phyloP scores from a whole-genome alignment of 208 protist species.

The Willaertia magna region DNA sequence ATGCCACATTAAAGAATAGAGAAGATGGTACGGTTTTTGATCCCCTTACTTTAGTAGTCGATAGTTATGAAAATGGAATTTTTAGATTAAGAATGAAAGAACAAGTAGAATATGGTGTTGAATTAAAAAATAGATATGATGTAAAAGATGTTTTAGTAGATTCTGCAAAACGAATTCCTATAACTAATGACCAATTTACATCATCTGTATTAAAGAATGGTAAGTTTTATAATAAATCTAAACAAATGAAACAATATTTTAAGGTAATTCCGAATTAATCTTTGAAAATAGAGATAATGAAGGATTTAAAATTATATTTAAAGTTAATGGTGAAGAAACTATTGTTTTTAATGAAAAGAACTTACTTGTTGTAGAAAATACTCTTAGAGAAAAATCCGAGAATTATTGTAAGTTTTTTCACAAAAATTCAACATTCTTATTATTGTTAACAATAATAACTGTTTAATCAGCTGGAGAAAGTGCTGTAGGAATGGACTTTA shows the following conservation, averaged over 20 bases:
- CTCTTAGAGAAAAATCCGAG: not conserved
- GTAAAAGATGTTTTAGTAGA: constrained; percentile 18
- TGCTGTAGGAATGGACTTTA: constrained; percentile 48
- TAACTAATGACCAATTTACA: not conserved
- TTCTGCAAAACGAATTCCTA: not conserved
- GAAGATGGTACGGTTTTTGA: not conserved
- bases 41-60: not conserved
- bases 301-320: not conserved
- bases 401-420: not conserved
- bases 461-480: not conserved
- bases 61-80: constrained; percentile 16
- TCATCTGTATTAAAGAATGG: not conserved
- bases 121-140: constrained; percentile 8
- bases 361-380: not conserved
- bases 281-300: not conserved
- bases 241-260: not conserved
- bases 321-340: constrained; percentile 8
- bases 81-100: constrained; percentile 15
- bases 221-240: not conserved
- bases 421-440: not conserved
- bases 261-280: not conserved
- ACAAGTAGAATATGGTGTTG: not conserved
- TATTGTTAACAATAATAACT: not conserved
- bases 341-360: not conserved
- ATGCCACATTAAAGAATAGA: not conserved